Percentiles rank a stretch among this genome's conserved stretches.
These are phyloP conservation scores for Sanghuangporus sanghuang DNA, from an alignment of 1,284 basidiomycete genomes.

Conservation along the genomic window DNA sequence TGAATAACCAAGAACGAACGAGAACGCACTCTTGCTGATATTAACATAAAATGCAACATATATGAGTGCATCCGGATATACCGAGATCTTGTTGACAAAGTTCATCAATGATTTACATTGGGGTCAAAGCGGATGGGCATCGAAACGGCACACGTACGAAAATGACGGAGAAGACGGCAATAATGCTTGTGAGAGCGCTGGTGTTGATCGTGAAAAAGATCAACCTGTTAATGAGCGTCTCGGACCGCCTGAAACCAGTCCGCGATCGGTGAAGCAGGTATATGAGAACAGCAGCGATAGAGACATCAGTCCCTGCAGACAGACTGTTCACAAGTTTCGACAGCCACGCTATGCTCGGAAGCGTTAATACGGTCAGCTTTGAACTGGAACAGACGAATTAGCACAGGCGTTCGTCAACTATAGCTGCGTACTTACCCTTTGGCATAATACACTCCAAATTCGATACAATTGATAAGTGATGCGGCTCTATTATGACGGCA, in stretches of 20 bases:
- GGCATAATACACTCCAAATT: background rate
- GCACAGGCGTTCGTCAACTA: background rate
- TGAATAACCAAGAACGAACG: background rate
- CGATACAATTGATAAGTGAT: background rate
- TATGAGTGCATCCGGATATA: slow-evolving; percentile 12
- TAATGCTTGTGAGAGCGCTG: slow-evolving; percentile 16
- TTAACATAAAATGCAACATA: slow-evolving; percentile 14
- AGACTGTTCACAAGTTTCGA: slow-evolving; percentile 11
- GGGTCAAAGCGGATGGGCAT: background rate
- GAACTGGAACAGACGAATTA: background rate
- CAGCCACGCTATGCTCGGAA: slow-evolving; percentile 7
- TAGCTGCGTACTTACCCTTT: slow-evolving; percentile 1
- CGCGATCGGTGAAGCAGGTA: slow-evolving; percentile 15
- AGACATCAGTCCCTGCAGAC: slow-evolving; percentile 14
- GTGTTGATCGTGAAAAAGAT: slow-evolving; percentile 19
- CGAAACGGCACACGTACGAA: slow-evolving; percentile 4
- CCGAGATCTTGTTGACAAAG: background rate
- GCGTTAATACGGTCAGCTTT: background rate
- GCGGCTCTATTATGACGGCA: background rate
- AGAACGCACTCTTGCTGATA: slow-evolving; percentile 13
- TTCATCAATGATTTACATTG: background rate
- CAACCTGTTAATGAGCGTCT: slow-evolving; percentile 17
- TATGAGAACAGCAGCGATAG: slow-evolving; percentile 16
- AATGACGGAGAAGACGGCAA: slow-evolving; percentile 13
- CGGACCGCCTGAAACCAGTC: slow-evolving; percentile 17